These are phyloP conservation scores for Leccinum imitatum DNA, from an alignment of 768 basidiomycete genomes.

Conservation along the genomic window DNA sequence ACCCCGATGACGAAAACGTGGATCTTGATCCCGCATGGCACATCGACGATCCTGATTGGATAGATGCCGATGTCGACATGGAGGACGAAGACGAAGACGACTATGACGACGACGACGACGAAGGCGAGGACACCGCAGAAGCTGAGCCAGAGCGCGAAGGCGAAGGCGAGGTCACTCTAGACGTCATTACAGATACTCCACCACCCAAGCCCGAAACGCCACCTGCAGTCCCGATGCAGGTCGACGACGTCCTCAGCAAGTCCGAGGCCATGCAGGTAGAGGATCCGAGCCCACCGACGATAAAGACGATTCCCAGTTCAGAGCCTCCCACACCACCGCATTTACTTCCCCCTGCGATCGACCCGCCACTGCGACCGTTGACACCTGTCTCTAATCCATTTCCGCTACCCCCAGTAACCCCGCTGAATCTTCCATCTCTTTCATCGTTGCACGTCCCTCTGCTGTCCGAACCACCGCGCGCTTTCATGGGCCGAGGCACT, in stretches of 20 bases:
- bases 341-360: not conserved
- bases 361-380: slow-evolving; percentile 4
- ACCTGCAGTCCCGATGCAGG: slow-evolving; percentile 3
- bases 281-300: not conserved
- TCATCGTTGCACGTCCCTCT: slow-evolving; percentile 34
- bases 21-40: slow-evolving; percentile 19
- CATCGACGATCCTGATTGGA: slow-evolving; percentile 27
- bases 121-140: slow-evolving; percentile 27
- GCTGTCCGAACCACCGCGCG: slow-evolving; percentile 33
- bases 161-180: slow-evolving; percentile 17
- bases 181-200: slow-evolving; percentile 7
- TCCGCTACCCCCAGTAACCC: slow-evolving; percentile 8
- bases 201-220: slow-evolving; percentile 2
- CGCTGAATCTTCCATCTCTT: slow-evolving; percentile 21
- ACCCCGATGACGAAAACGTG: slow-evolving; percentile 19
- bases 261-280: slow-evolving; percentile 1
- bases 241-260: not conserved
- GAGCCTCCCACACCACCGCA: not conserved
- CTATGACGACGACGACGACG: slow-evolving; percentile 33
- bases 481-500: slow-evolving; percentile 36
- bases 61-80: slow-evolving; percentile 30
- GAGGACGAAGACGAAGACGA: slow-evolving; percentile 35
- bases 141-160: slow-evolving; percentile 12
- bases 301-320: not conserved
- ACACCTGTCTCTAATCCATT: slow-evolving; percentile 6